Base-by-base conservation (phyloP, 306 rosid genomes). In the Notholithocarpus densiflorus region DNA sequence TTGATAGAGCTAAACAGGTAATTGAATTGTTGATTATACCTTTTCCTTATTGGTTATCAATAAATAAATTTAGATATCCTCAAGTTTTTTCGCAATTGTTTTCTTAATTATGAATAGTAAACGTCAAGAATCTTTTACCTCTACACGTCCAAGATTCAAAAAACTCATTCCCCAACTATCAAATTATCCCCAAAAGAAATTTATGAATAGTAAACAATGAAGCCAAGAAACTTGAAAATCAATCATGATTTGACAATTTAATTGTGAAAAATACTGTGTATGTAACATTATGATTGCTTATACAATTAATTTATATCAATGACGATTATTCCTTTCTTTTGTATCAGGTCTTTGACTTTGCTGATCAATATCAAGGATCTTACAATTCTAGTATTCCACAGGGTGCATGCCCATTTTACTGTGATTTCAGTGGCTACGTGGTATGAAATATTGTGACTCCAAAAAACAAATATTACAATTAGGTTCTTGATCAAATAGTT, bases 391-490 rank as follows among this genome's bases (percentile, higher is more conserved):
- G 85, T 37, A 53, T 87, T 21, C 82, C 81, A 4, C n/a, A 0
- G 0, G 84, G 17, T 21, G 83, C 15, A 2, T 89, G 92, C 76
- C 90, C 92, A 10, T 89, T 82, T 81, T 89, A 89, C 24, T 89
- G 90, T 56, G 89, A 84, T 71, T 24, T 4, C 57, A 71, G 34
- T 12, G 86, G 84, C 20, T 89, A 89, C 77, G 77, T 79, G 89
- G 89, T 89, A 84, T 5, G 65, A 10, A 59, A 29, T 9, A 18
- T 4, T 3, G 12, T 1, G 21, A 56, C 62, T 56, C 8, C 21
- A 56, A 56, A 6, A 8, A 40, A 40, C 45, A 8, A 40, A 40
- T 40, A 40, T 56, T 5, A 18, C 26, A 56, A 56, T 40, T 40
- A 56, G 20, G 62, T 56, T 2, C 26, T 56, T n/a, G 62, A 6